Percentiles rank a stretch among this genome's conserved stretches.
These are phyloP conservation scores for Vitis riparia DNA, from an alignment of 164 flowering plant species.

Conservation along the genomic window DNA sequence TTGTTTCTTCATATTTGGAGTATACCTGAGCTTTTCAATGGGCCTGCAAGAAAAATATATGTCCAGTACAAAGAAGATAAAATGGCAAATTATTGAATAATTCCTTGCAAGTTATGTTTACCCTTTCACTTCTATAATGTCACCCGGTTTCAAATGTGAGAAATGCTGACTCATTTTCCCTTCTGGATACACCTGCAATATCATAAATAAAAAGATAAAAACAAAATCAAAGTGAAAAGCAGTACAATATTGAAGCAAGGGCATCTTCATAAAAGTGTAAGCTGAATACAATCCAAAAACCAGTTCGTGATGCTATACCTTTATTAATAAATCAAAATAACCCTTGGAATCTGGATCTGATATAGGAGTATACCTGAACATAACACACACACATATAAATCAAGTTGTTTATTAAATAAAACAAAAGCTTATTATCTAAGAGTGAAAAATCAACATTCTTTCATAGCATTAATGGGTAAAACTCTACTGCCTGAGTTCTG, in stretches of 20 bases:
- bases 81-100: neutral
- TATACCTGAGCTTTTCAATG: conserved; percentile 90
- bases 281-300: neutral
- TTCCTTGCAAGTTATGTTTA: conserved; percentile 14
- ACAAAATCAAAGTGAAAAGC: neutral
- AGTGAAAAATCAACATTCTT: too few species aligned
- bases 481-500: neutral
- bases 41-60: conserved; percentile 60
- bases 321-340: conserved; percentile 85
- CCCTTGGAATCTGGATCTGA: conserved; percentile 94
- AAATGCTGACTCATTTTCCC: conserved; percentile 99
- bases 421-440: too few species aligned
- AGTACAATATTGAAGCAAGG: neutral
- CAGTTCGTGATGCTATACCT: conserved; percentile 47
- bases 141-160: conserved; percentile 87
- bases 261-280: neutral
- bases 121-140: conserved; percentile 98
- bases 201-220: neutral
- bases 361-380: conserved; percentile 91
- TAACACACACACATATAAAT: neutral
- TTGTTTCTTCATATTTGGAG: conserved; percentile 94
- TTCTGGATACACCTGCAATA: conserved; percentile 88
- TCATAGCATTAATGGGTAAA: neutral
- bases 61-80: neutral
- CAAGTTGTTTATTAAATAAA: neutral